Percentiles rank a stretch among this genome's conserved stretches.
Evolutionary conservation across 139 green algal genomes (phyloP).

Genomic region (Pleodorina starrii): DNA sequence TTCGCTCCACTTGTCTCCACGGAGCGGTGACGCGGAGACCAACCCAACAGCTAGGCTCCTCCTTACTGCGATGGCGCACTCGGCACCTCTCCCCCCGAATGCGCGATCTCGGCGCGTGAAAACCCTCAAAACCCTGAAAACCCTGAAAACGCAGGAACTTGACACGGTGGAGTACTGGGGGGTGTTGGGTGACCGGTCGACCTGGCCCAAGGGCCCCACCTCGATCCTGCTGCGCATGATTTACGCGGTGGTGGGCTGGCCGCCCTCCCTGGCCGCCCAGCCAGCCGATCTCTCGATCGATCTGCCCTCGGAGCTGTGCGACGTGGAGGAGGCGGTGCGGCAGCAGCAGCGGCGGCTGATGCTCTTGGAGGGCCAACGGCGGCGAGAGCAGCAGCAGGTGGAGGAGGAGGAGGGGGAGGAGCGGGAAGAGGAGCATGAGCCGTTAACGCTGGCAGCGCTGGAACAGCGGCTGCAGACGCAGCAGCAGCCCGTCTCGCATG

Average conservation of each 20-base stretch:
- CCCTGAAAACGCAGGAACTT: too few relatives aligned
- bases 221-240: conserved; percentile 68
- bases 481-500: too few relatives aligned
- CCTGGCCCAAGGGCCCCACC: conserved; percentile 70
- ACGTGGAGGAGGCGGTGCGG: neutral
- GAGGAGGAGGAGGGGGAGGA: neutral
- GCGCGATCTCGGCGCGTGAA: too few relatives aligned
- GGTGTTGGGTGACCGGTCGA: conserved; percentile 65
- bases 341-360: neutral
- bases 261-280: conserved; percentile 38
- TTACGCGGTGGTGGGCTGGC: conserved; percentile 55
- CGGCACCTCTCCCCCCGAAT: too few relatives aligned
- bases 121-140: too few relatives aligned
- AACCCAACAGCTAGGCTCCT: too few relatives aligned
- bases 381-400: neutral
- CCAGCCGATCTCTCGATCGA: conserved; percentile 33
- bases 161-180: conserved; percentile 82
- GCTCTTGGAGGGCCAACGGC: neutral
- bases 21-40: too few relatives aligned
- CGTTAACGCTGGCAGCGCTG: too few relatives aligned
- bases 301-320: neutral
- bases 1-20: too few relatives aligned
- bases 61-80: too few relatives aligned
- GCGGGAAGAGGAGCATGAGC: neutral
- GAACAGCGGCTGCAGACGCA: neutral